These are phyloP conservation scores for Globisporangium cederbergense DNA, from an alignment of 352 stramenopile species.

Conservation along the genomic window DNA sequence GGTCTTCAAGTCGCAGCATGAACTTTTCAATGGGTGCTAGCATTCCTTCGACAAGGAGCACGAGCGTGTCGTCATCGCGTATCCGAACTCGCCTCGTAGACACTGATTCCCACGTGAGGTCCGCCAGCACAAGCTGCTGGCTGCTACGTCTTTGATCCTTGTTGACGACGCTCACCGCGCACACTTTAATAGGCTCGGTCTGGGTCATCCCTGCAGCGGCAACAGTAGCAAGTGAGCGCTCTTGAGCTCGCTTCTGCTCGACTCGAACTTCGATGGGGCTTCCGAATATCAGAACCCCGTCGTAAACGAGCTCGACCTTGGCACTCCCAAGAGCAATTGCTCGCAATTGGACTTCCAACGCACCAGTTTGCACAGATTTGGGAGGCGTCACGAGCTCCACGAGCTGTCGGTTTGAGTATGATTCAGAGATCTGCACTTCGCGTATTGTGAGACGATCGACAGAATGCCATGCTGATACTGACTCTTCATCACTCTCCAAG, in stretches of 20 bases:
- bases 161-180: slow-evolving; percentile 1
- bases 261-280: slow-evolving; percentile 10
- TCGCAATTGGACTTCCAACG: background rate
- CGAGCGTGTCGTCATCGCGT: background rate
- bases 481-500: background rate
- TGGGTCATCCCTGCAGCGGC: background rate
- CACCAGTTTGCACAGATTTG: background rate
- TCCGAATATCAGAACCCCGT: background rate
- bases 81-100: slow-evolving; percentile 2
- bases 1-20: background rate
- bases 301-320: background rate
- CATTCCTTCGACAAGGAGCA: slow-evolving; percentile 8
- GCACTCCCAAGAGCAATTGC: background rate
- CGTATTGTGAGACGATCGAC: background rate
- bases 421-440: background rate
- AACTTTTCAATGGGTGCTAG: background rate
- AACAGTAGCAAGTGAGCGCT: background rate
- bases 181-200: background rate
- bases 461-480: background rate
- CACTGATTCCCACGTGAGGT: slow-evolving; percentile 7
- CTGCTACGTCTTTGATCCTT: no score
- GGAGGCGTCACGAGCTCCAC: background rate
- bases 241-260: background rate
- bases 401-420: background rate
- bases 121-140: background rate